Evolutionary conservation across 192 early-diverging fungal genomes (phyloP), one percentile per base, ranked within the genome.

Genomic region (Mortierella claussenii): DNA sequence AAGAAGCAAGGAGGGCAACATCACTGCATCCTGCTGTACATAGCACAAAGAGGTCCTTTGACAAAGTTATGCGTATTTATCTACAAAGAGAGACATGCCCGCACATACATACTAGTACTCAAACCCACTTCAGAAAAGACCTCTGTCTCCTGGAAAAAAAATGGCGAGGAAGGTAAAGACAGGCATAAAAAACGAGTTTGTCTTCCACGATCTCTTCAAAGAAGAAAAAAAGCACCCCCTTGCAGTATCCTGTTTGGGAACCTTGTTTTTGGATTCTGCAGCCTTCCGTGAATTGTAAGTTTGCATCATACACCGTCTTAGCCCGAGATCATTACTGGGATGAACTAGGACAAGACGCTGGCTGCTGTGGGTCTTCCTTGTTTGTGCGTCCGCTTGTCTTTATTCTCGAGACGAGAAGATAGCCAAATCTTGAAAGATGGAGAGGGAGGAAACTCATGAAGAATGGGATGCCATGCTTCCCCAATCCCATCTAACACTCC

Each of bases 211-310:
- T 49, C 2, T 49, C 47, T 49, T 12, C 5, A 2, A 26, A 49
- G 47, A 49, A n/a, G n/a, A 49, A 10, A 49, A 49, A 26, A 49
- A 49, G 28, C 40, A 57, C 54, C 57, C 57, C 42, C 43, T 59
- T 59, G 44, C 57, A 59, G 57, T 42, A n/a, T n/a, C n/a, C n/a
- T n/a, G n/a, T n/a, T 3, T n/a, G 0, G 15, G 9, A 34, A 20
- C 26, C 52, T 54, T 31, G 10, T 33, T 56, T 21, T 26, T n/a
- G n/a, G n/a, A 23, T 11, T 42, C 8, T 6, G n/a, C 10, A 26
- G 3, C 54, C 21, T 26, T 24, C 21, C n/a, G 42, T 42, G 17
- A 4, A 36, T 56, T 11, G 12, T 10, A 56, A 20, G 28, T 51
- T 46, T 21, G 7, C 13, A 27, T n/a, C 34, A 33, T 54, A 54